Evolutionary conservation across 148 eudicot species (phyloP).

Genomic region (Tetragonia tetragonoides): DNA sequence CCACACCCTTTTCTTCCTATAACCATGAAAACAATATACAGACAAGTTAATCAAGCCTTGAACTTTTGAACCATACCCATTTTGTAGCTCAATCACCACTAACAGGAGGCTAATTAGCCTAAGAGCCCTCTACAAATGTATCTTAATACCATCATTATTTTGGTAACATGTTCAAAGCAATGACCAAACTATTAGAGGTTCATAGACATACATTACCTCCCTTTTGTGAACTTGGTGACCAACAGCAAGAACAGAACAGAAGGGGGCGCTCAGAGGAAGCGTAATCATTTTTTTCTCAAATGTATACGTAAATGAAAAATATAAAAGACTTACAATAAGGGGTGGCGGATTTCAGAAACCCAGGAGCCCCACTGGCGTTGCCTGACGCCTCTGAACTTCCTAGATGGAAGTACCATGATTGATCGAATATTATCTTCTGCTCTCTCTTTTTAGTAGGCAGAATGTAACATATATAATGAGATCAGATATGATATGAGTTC

Average conservation of each 20-base stretch:
- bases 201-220: too few relatives aligned
- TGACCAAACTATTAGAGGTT: too few relatives aligned
- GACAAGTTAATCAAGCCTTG: not conserved
- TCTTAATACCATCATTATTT: too few relatives aligned
- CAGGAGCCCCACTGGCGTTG: constrained; percentile 99
- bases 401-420: constrained; percentile 61
- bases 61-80: too few relatives aligned
- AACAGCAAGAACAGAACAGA: too few relatives aligned
- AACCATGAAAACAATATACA: not conserved
- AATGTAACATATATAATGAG: not conserved
- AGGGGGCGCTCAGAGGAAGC: too few relatives aligned
- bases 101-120: too few relatives aligned
- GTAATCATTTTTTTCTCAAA: too few relatives aligned
- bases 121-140: not conserved
- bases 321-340: constrained; percentile 51
- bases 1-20: constrained; percentile 86
- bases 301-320: too few relatives aligned
- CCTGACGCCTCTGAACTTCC: constrained; percentile 93
- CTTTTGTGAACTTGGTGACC: too few relatives aligned
- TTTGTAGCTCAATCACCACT: too few relatives aligned
- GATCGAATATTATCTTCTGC: not conserved
- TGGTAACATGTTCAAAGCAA: too few relatives aligned
- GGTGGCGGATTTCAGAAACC: constrained; percentile 95
- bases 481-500: constrained; percentile 4
- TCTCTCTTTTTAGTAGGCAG: not conserved